Evolutionary conservation across 2,329 filamentous ascomycete genomes (phyloP).

Genomic region (Paecilomyces dactylethromorphus): DNA sequence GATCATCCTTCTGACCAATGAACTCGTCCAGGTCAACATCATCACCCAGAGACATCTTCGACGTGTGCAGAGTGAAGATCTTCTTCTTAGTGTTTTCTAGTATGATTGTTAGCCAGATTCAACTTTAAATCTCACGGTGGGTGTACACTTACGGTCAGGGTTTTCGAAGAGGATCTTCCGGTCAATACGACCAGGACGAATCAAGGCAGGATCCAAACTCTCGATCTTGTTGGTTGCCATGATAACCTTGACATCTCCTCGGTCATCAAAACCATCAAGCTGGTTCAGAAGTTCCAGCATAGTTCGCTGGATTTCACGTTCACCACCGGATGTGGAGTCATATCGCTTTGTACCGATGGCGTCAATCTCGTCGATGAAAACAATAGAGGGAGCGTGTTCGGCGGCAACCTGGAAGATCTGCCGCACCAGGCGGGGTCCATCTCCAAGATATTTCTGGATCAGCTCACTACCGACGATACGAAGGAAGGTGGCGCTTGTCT

Average conservation of each 20-base stretch:
- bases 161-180: conserved; percentile 85
- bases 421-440: conserved; percentile 87
- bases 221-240: conserved; percentile 99
- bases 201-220: conserved; percentile 89
- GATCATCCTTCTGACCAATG: conserved; percentile 95
- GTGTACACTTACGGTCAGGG: conserved; percentile 52
- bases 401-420: conserved; percentile 88
- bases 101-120: conserved; percentile 14
- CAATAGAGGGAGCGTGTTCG: conserved; percentile 92
- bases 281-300: conserved; percentile 99
- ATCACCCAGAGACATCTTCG: conserved; percentile 93
- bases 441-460: conserved; percentile 97
- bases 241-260: conserved; percentile 97
- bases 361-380: conserved; percentile 99
- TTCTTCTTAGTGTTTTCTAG: conserved; percentile 85
- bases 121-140: background rate
- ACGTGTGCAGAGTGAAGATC: conserved; percentile 97
- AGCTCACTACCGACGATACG: conserved; percentile 95
- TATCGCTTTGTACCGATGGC: conserved; percentile 99
- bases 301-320: conserved; percentile 94
- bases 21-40: conserved; percentile 99
- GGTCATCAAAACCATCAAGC: conserved; percentile 96
- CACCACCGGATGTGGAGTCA: conserved; percentile 92
- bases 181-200: conserved; percentile 95
- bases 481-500: conserved; percentile 97